Base-by-base conservation (phyloP, 768 basidiomycete genomes). In the Saitozyma podzolica region DNA sequence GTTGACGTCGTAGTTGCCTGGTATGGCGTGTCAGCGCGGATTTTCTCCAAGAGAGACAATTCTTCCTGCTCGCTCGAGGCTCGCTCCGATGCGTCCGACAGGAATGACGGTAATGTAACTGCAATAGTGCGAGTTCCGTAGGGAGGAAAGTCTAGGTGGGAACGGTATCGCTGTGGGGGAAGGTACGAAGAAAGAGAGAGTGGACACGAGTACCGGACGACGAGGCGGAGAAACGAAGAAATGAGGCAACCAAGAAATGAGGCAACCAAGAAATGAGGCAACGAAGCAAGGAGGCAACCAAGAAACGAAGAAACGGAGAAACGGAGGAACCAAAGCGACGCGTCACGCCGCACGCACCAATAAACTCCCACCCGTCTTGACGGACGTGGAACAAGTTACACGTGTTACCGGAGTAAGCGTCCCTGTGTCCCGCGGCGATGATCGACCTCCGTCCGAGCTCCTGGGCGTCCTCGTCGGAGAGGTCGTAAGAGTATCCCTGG, bases 301-400 rank as follows among this genome's bases (percentile, higher is more conserved):
- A 29, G 29, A 29, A 5, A 29, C 29, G 29, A 29, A 29, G 29
- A 29, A 5, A 29, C 29, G 29, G 5, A 52, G 11, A 10, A 7
- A 52, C 10, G 51, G 7, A 39, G 13, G 17, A 29, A 13, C 2
- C 20, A 7, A 11, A 39, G 37, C 6, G 45, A 13, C 45, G 2
- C 2, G 6, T 11, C 45, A 17, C 11, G 45, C 45, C 16, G 13
- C 10, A 82, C 86, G 47, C 74, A 92, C 93, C 91, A 73, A 97
- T 89, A 82, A 97, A 98, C 67, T 88, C 84, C 96, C 96, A 99
- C 6, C 95, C 95, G 62, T 90, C 85, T 79, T 95, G 88, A 78
- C 92, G 89, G 74, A 99, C 91, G 64, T 96, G 93, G 78, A 91
- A 99, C 45, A 99, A 83, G 81, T 98, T 99, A 82, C 90, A 88